These are phyloP conservation scores for Protomyces macrosporus DNA, from an alignment of 1,139 yeast species.

Conservation along the genomic window DNA sequence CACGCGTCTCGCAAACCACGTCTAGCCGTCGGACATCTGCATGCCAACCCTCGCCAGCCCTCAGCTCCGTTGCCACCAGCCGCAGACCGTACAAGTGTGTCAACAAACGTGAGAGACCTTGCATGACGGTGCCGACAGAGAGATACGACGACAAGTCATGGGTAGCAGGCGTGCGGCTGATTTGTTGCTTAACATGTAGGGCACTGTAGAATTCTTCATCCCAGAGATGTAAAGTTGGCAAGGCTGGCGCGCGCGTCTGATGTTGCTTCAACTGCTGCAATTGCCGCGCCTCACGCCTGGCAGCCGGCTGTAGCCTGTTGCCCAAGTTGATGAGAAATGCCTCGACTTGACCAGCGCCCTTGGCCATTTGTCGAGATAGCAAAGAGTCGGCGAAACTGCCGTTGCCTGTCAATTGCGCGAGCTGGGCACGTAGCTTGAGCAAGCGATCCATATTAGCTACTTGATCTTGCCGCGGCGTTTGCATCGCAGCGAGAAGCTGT, in stretches of 20 bases:
- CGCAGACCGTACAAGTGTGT: constrained; percentile 67
- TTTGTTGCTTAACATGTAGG: constrained; percentile 37
- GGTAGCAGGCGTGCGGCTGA: constrained; percentile 31
- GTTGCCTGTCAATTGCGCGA: constrained; percentile 72
- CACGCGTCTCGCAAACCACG: constrained; percentile 59
- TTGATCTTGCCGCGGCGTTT: constrained; percentile 53
- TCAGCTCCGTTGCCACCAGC: constrained; percentile 60
- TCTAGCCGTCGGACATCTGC: constrained; percentile 77
- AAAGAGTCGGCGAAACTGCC: constrained; percentile 73
- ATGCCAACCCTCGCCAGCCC: constrained; percentile 83
- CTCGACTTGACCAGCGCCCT: constrained; percentile 65
- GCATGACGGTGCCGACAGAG: constrained; percentile 79
- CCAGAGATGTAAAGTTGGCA: constrained; percentile 63
- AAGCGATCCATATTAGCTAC: constrained; percentile 55
- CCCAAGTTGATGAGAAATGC: constrained; percentile 62
- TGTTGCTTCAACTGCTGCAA: constrained; percentile 44
- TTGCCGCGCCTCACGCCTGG: constrained; percentile 53
- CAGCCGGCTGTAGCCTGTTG: constrained; percentile 49
- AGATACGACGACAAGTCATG: constrained; percentile 46
- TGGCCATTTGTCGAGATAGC: constrained; percentile 85
- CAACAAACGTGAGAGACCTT: constrained; percentile 73
- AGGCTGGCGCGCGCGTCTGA: constrained; percentile 34
- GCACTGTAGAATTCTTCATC: constrained; percentile 72
- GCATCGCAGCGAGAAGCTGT: constrained; percentile 68
- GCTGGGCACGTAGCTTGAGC: constrained; percentile 58